Evolutionary conservation across 176 grass and related monocot genomes (phyloP), one percentile per base, ranked within the genome.

Genomic region (Thalia dealbata): DNA sequence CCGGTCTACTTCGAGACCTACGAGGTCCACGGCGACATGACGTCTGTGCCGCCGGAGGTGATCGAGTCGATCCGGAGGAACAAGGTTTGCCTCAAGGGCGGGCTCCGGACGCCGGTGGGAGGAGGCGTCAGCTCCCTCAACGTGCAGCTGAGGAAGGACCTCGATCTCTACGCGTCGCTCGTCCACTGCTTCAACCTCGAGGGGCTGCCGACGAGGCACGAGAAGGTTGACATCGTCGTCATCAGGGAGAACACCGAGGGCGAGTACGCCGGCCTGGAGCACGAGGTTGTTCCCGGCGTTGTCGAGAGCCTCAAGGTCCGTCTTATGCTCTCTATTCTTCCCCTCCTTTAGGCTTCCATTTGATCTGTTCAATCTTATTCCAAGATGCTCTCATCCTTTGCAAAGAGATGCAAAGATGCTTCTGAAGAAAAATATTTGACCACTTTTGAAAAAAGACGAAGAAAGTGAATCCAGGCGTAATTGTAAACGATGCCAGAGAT

Each of bases 191-290:
- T 81, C 75, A 96, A 91, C 84, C 76, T 96, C 38, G 84, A 88
- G 1, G 88, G 91, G 0, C 43, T 96, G 16, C 91, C 91, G 51
- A 96, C 91, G 59, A 82, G 91, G 64, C 91, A 96, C 72, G 14
- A 88, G 69, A 83, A 84, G 61, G 91, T 96, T 24, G 88, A 96
- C 77, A 96, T 96, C 73, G 91, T 96, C 28, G 85, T 96, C 73
- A 96, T 96, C 78, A 92, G 89, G 76, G 92, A 96, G 84, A 96
- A 96, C 71, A 96, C 92, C 19, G 92, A 96, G 72, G 92, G 89
- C 7, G 89, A 96, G 82, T 96, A 96, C 83, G 89, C 89, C 43
- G 92, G 92, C n/a, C 90, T 96, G 18, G 89, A 96, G 82, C 92
- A 96, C 52, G 92, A 90, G 78, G 89, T 96, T 75, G 89, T 96